Conservation (phyloP, 2,329 filamentous ascomycete species). For the Geosmithia flava region DNA sequence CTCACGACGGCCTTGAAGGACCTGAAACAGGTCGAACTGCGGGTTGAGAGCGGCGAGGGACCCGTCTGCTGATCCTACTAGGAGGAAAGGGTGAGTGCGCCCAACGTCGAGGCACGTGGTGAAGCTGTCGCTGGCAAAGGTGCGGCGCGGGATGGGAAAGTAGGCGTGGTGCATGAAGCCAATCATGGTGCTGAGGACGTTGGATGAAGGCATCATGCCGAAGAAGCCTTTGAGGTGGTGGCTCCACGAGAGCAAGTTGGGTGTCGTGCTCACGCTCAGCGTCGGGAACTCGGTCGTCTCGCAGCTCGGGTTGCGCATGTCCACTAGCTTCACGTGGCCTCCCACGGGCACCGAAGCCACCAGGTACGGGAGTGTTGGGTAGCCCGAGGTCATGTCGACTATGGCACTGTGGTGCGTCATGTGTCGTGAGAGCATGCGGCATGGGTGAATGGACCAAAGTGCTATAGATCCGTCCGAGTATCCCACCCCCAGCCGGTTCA, state of each 20-base stretch:
- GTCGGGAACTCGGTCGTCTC: slow-evolving; percentile 41
- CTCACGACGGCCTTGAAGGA: slow-evolving; percentile 19
- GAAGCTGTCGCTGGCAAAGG: slow-evolving; percentile 36
- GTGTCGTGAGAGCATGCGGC: slow-evolving; percentile 34
- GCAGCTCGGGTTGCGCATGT: slow-evolving; percentile 36
- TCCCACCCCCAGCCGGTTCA: slow-evolving; percentile 41
- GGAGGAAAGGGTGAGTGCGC: slow-evolving; percentile 36
- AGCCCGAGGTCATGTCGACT: slow-evolving; percentile 41
- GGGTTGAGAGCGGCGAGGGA: slow-evolving; percentile 34
- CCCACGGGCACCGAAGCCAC: slow-evolving; percentile 43
- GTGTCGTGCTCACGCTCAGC: slow-evolving; percentile 37
- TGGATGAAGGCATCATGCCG: slow-evolving; percentile 37
- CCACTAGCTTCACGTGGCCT: slow-evolving; percentile 38
- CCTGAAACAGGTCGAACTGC: slow-evolving; percentile 22
- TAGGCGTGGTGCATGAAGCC: slow-evolving; percentile 39
- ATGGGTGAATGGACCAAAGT: slow-evolving; percentile 42
- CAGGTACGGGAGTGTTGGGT: slow-evolving; percentile 42
- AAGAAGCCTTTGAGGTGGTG: slow-evolving; percentile 44
- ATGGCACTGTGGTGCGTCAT: slow-evolving; percentile 40
- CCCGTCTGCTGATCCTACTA: slow-evolving; percentile 41
- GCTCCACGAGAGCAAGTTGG: slow-evolving; percentile 40
- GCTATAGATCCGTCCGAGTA: slow-evolving; percentile 44
- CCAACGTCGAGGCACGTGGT: slow-evolving; percentile 38
- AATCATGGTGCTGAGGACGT: slow-evolving; percentile 37
- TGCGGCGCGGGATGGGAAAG: slow-evolving; percentile 38